phyloP scores from a whole-genome alignment of 176 grass and related monocot genomes.

The Hyparrhenia diplandra region DNA sequence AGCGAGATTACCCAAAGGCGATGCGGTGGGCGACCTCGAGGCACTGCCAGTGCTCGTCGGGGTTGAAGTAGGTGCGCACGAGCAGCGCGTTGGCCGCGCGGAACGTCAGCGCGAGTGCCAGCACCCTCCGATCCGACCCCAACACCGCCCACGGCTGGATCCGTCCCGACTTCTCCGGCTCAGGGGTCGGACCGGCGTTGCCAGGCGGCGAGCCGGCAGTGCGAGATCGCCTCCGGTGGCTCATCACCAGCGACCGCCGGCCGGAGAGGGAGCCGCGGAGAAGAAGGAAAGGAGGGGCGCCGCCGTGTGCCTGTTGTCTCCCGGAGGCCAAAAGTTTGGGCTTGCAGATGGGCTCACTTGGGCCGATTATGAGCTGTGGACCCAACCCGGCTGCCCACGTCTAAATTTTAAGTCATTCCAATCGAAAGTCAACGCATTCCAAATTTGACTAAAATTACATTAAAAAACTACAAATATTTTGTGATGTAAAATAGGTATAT shows the following conservation, averaged over 20 bases:
- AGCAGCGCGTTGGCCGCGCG: conserved; percentile 68
- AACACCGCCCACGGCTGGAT: conserved; percentile 27
- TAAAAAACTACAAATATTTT: too few species aligned
- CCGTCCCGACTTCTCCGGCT: neutral
- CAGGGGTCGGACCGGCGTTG: neutral
- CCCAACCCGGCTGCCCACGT: too few species aligned
- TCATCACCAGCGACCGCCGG: neutral
- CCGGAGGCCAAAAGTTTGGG: too few species aligned
- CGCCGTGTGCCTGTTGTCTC: too few species aligned
- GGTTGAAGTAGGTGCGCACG: conserved; percentile 93
- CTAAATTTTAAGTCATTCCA: too few species aligned
- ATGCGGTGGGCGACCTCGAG: conserved; percentile 94
- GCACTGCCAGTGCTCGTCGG: conserved; percentile 93
- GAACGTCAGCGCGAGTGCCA: conserved; percentile 54
- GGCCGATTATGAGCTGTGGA: too few species aligned
- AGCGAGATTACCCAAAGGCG: conserved; percentile 59
- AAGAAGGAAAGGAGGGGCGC: too few species aligned
- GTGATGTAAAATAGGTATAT: too few species aligned
- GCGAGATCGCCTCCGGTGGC: conserved; percentile 36
- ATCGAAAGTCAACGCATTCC: too few species aligned
- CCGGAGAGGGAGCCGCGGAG: too few species aligned
- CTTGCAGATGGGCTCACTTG: too few species aligned
- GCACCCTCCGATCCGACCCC: conserved; percentile 52
- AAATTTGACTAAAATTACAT: too few species aligned
- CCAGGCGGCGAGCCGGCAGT: neutral